Evolutionary conservation across 257 asterid species (phyloP), one percentile per base, ranked within the genome.

Genomic region (Solanum pennellii): DNA sequence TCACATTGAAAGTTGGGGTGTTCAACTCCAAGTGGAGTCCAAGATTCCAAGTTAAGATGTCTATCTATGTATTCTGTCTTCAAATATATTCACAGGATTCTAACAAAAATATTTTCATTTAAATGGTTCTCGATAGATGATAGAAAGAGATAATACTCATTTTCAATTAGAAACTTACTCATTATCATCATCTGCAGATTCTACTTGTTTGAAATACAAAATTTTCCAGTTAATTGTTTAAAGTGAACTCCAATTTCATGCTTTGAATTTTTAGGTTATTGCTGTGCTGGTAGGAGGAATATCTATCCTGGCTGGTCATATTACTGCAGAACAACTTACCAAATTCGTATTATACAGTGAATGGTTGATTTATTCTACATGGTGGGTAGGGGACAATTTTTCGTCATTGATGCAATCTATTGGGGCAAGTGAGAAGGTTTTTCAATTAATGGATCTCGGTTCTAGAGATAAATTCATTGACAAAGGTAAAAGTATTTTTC

Each of bases 361-460:
- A 91, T 97, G 99, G 99, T 94, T 97, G 86, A 97, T 97, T 86
- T 97, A 94, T 90, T 96, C 99, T 62, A 92, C 99, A 25, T 97
- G 99, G 99, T 95, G 98, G 99, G 94, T 94, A 42, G 99, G 98
- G 86, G 99, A 97, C 92, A 96, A 93, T 88, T 90, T 96, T 82
- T 95, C 99, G 71, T 93, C 97, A 82, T 88, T 97, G 93, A 95
- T 95, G 98, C 99, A 97, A 88, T 95, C 99, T 56, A 90, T 96
- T 75, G 99, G 99, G 88, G 99, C 99, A 33, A 95, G 99, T 91
- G 99, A 97, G 93, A 95, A 97, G 88, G 99, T 97, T 89, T 95
- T 97, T 84, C 96, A 92, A 86, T 89, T 97, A 87, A 92, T 97
- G 89, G 96, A 96, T 89, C 93, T 94, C 89, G 47, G 93, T 52